phyloP scores from a whole-genome alignment of 495 filamentous ascomycete species.

The Penicillium cosmopolitanum region DNA sequence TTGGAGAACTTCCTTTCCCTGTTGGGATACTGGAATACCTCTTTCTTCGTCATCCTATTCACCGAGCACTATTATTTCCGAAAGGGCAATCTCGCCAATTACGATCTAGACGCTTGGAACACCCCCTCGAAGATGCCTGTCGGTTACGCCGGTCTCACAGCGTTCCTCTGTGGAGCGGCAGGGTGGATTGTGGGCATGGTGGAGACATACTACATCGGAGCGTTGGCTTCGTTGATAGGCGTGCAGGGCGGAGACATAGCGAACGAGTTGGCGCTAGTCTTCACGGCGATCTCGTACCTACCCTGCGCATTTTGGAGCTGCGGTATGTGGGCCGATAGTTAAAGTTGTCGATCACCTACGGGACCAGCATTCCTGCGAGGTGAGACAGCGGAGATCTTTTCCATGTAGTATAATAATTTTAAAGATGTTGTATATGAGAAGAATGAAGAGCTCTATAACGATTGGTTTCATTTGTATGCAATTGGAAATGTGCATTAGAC shows the following conservation, averaged over 20 bases:
- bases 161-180: constrained; percentile 38
- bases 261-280: constrained; percentile 33
- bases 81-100: constrained; percentile 47
- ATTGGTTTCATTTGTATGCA: constrained; percentile 8
- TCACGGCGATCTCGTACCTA: constrained; percentile 26
- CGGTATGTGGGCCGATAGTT: constrained; percentile 35
- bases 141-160: constrained; percentile 31
- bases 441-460: constrained; percentile 3
- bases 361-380: not conserved
- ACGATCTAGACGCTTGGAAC: constrained; percentile 44
- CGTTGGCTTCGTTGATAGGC: constrained; percentile 29
- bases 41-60: constrained; percentile 60
- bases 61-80: constrained; percentile 65
- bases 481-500: constrained; percentile 21
- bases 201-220: constrained; percentile 41
- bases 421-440: not conserved
- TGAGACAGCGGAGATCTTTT: not conserved
- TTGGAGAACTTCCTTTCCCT: constrained; percentile 59
- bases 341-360: constrained; percentile 5
- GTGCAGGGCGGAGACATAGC: constrained; percentile 33
- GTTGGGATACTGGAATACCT: constrained; percentile 63
- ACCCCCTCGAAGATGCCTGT: constrained; percentile 34
- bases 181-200: constrained; percentile 45
- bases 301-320: constrained; percentile 31
- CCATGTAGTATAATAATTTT: not conserved